phyloP scores from a whole-genome alignment of 2,329 filamentous ascomycete species.

The Apiospora saccharicola region DNA sequence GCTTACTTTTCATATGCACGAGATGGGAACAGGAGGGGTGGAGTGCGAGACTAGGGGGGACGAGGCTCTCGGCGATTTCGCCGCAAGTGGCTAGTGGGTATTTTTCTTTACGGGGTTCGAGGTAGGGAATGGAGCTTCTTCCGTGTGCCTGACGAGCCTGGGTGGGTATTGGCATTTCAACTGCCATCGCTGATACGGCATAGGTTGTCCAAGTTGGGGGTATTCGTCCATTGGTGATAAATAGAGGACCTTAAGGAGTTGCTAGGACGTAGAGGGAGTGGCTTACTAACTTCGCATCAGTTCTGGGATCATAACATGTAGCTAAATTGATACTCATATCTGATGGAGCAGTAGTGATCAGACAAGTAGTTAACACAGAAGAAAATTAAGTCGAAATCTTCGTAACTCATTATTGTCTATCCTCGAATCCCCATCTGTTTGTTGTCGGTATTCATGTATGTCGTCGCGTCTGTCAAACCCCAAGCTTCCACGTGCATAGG shows the following conservation, averaged over 20 bases:
- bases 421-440: background rate
- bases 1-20: background rate
- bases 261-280: background rate
- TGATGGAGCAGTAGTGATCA: background rate
- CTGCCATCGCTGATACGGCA: background rate
- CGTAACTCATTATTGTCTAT: background rate
- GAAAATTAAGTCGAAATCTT: background rate
- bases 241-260: background rate
- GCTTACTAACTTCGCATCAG: background rate
- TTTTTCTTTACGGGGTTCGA: background rate
- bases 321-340: background rate
- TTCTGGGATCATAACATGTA: background rate
- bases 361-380: background rate
- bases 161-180: background rate
- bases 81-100: background rate
- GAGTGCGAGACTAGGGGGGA: background rate
- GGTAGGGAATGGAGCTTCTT: background rate
- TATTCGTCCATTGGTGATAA: background rate
- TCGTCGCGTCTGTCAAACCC: too few relatives aligned
- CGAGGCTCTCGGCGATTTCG: constrained; percentile 5
- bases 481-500: background rate
- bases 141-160: background rate
- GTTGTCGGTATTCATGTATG: background rate
- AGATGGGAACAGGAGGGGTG: background rate
- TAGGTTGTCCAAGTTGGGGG: background rate